Conservation (phyloP, 1,284 basidiomycete species). For the Cutaneotrichosporon dermatis region DNA sequence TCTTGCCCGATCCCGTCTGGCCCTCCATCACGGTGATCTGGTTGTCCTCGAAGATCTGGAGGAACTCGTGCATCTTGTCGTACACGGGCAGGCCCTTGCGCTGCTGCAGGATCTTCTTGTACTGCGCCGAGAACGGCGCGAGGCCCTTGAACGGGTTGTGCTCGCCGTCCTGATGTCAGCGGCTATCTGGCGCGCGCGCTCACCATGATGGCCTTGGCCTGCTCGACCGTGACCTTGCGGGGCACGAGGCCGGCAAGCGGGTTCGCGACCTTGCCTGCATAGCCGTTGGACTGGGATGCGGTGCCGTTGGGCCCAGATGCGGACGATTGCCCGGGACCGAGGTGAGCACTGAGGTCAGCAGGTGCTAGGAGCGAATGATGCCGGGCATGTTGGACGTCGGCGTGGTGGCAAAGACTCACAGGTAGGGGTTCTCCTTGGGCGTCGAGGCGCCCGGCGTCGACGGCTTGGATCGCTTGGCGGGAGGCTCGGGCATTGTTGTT, state of each 20-base stretch:
- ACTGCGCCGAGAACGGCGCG: conserved; percentile 67
- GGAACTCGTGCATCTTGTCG: conserved; percentile 88
- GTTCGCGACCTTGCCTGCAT: conserved; percentile 25
- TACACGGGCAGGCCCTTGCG: conserved; percentile 89
- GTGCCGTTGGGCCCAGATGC: conserved; percentile 1
- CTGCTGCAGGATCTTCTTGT: conserved; percentile 78
- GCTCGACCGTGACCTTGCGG: conserved; percentile 65
- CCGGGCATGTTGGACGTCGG: no score
- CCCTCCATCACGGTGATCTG: conserved; percentile 96
- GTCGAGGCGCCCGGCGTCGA: conserved; percentile 20
- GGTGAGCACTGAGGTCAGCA: conserved; percentile 27
- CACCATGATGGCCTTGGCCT: conserved; percentile 71
- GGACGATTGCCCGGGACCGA: conserved; percentile 10
- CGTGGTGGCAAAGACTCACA: conserved; percentile 17
- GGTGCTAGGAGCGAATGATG: no score
- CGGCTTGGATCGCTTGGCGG: conserved; percentile 40
- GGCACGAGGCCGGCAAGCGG: conserved; percentile 75
- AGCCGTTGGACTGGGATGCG: neutral
- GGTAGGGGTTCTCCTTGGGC: conserved; percentile 42
- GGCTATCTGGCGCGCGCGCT: conserved; percentile 26
- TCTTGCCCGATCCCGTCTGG: conserved; percentile 97
- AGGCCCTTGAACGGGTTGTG: conserved; percentile 81
- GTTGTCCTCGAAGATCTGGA: conserved; percentile 74
- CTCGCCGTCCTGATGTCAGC: conserved; percentile 62
- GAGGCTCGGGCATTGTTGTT: conserved; percentile 31